phyloP scores from a whole-genome alignment of 345 rosid species.

The Camelina hispida region DNA sequence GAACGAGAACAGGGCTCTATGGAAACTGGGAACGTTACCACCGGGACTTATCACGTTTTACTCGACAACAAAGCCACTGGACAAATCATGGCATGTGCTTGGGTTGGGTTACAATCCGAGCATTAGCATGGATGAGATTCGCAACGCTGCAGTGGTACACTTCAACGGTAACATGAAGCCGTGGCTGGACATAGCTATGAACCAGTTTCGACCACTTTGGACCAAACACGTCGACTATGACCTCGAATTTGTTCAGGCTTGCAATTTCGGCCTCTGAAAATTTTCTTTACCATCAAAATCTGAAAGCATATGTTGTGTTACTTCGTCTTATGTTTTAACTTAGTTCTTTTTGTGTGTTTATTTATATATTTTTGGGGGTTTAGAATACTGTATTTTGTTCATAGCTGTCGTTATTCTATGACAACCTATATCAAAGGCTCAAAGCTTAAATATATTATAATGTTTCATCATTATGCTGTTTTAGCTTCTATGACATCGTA shows the following conservation, averaged over 20 bases:
- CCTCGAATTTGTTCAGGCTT: slow-evolving; percentile 84
- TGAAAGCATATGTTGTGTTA: slow-evolving; percentile 24
- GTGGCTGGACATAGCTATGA: slow-evolving; percentile 98
- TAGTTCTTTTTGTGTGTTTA: slow-evolving; percentile 18
- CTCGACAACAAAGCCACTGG: slow-evolving; percentile 91
- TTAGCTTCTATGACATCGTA: neutral
- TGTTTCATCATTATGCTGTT: neutral
- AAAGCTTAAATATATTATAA: neutral
- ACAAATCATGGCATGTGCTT: slow-evolving; percentile 97
- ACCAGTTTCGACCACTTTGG: slow-evolving; percentile 92
- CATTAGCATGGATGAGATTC: slow-evolving; percentile 90
- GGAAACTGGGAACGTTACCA: slow-evolving; percentile 95
- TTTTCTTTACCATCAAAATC: slow-evolving; percentile 17
- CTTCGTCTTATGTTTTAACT: slow-evolving; percentile 19
- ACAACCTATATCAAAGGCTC: slow-evolving; percentile 5
- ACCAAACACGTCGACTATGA: slow-evolving; percentile 85
- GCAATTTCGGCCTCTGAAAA: slow-evolving; percentile 72
- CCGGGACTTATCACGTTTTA: slow-evolving; percentile 94
- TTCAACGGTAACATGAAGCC: slow-evolving; percentile 99
- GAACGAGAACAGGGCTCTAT: slow-evolving; percentile 91
- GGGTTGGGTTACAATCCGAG: slow-evolving; percentile 97
- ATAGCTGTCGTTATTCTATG: slow-evolving; percentile 21
- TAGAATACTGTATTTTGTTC: slow-evolving; percentile 29
- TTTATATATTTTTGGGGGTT: slow-evolving; percentile 12
- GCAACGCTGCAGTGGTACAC: slow-evolving; percentile 90